Base-by-base conservation (phyloP, 179 eudicot genomes). In the Beta corolliflora region DNA sequence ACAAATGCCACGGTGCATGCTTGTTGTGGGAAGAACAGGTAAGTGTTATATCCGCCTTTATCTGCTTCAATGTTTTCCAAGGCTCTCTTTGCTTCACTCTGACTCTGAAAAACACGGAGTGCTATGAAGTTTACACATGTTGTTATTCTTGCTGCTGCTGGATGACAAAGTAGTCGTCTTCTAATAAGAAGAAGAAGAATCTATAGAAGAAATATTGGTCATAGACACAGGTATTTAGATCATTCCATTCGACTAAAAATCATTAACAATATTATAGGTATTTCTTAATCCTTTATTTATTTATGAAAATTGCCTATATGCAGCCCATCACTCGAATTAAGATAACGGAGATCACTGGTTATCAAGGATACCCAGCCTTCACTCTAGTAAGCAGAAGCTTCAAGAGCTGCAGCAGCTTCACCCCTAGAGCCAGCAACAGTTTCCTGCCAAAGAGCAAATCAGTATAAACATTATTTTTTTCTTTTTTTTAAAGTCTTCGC, bases 1-100 rank as follows among this genome's bases (percentile, higher is more conserved):
- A 92, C 94, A 41, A 95, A 91, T 88, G 95, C 98, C 13, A 88
- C 83, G 69, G 98, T 95, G 16, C 93, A 95, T 82, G 98, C 99
- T n/a, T 71, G 93, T 95, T 55, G 95, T 94, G n/a, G 73, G 99
- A 95, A 85, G 96, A 95, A 72, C 97, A 94, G 92, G 99, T 94
- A 75, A 9, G 52, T 63, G 61, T 73, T n/a, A 60, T 41, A n/a
- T 41, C 31, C 13, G 5, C 59, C 59, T 44, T 63, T 54, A 23
- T 65, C 48, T 60, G 45, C 53, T 59, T 71, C 55, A 59, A 59
- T 52, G 7, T 67, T 23, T n/a, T 79, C 29, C 18, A 8, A 55
- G 14, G 29, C 25, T 6, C n/a, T 12, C 10, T 23, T 65, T 36
- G 3, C 75, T 52, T 7, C 7, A 29, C 41, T 25, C 41, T 64